These are phyloP conservation scores for Mortierella sp. DNA, from an alignment of 371 early-diverging fungal species.

Conservation along the genomic window DNA sequence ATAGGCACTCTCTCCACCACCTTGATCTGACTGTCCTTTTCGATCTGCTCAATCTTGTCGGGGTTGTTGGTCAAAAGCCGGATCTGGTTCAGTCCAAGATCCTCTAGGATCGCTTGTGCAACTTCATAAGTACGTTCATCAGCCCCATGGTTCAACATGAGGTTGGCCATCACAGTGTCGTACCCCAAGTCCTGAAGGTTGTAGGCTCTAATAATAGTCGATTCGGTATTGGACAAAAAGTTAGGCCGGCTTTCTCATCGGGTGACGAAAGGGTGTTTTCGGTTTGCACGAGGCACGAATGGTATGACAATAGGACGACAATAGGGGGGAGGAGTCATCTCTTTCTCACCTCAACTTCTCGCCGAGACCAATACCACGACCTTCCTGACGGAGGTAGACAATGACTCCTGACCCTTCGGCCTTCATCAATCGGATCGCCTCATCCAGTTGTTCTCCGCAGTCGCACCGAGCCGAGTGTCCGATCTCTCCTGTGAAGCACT, in stretches of 20 bases:
- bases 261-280: no score
- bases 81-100: conserved; percentile 74
- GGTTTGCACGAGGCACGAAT: no score
- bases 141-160: conserved; percentile 87
- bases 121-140: conserved; percentile 93
- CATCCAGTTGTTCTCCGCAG: conserved; percentile 94
- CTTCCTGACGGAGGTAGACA: conserved; percentile 95
- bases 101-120: conserved; percentile 90
- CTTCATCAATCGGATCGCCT: conserved; percentile 91
- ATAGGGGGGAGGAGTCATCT: neutral
- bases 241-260: no score
- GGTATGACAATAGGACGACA: neutral
- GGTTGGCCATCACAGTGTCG: conserved; percentile 94
- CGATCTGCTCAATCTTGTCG: conserved; percentile 87
- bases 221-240: neutral
- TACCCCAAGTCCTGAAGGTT: conserved; percentile 96
- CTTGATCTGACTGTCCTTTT: conserved; percentile 71
- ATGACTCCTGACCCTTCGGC: conserved; percentile 87
- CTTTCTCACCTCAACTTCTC: conserved; percentile 85
- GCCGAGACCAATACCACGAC: conserved; percentile 92
- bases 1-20: conserved; percentile 89
- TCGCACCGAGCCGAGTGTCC: conserved; percentile 93
- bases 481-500: conserved; percentile 97
- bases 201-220: conserved; percentile 78
- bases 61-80: conserved; percentile 96